A percentile compares a stretch with the other conserved stretches of the same genome.
These are phyloP conservation scores for Talaromyces sp. DNA, from an alignment of 2,329 filamentous ascomycete genomes.

Conservation along the genomic window DNA sequence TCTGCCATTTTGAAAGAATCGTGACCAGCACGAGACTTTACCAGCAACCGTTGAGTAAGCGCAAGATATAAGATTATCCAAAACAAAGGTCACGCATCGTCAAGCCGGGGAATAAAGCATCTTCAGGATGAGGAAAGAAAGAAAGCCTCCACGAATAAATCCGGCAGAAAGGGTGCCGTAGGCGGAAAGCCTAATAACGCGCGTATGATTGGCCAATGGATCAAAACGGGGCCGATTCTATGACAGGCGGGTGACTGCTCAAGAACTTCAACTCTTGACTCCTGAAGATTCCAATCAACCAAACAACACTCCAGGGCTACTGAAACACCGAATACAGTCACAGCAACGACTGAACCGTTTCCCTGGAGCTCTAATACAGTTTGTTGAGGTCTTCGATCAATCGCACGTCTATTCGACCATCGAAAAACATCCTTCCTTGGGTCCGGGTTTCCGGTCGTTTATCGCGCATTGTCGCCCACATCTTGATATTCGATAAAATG, in stretches of 20 bases:
- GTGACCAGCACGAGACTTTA: neutral
- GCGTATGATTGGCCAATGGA: slow-evolving; percentile 5
- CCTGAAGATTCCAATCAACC: neutral
- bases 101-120: neutral
- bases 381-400: neutral
- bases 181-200: neutral
- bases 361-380: neutral
- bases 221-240: neutral
- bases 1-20: slow-evolving; percentile 5
- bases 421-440: neutral
- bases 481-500: slow-evolving; percentile 28
- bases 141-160: slow-evolving; percentile 7
- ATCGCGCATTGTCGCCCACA: slow-evolving; percentile 16
- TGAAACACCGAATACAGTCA: slow-evolving; percentile 1
- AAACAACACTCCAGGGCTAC: neutral
- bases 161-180: slow-evolving; percentile 13
- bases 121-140: neutral
- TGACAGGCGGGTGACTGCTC: neutral
- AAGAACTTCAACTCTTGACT: neutral
- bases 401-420: neutral
- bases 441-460: slow-evolving; percentile 3
- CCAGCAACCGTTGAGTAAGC: neutral
- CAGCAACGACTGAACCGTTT: neutral
- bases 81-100: neutral
- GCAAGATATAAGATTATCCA: neutral